Evolutionary conservation across 192 early-diverging fungal genomes (phyloP), one percentile per base, ranked within the genome.

Genomic region (Gamsiella multidivaricata): DNA sequence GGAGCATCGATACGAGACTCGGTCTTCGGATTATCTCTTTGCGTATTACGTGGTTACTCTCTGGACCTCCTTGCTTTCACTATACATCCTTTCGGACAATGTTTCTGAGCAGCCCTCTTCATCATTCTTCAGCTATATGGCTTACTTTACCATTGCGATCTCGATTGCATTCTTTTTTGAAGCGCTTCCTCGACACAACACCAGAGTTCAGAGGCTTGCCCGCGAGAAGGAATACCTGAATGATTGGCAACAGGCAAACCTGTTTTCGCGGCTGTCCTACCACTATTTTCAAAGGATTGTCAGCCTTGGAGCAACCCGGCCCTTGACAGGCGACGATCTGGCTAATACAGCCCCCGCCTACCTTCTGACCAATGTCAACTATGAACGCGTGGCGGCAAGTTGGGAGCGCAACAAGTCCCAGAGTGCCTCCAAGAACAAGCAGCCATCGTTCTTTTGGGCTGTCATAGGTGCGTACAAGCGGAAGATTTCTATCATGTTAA

Each of bases 171-270:
- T 69, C 23, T 22, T 67, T 17, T 34, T 78, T 37, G 74, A 78
- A 32, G 60, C 46, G 11, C 69, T 41, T 22, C 65, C 74, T 25
- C 50, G 74, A 5, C 31, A 22, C 2, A 29, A 54, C 20, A 78
- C 74, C 14, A 25, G 31, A 32, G 65, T 78, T 0, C 74, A 78
- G 32, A 51, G 54, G 1, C 47, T 64, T 5, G 65, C 59, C 25
- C 74, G 66, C 3, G 74, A 78, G 39, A 78, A 78, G 45, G 51
- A 62, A 25, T 31, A 63, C 10, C 20, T 62, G 47, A 78, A 47
- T 31, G 60, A 56, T 2, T 58, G 23, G 17, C 34, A 68, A 12
- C 59, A 66, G 15, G 65, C 65, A 25, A 78, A 78, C 33, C 22
- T 68, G 25, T 69, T 42, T 25, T 78, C 65, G 10, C 65, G 61